Base-by-base conservation (phyloP, 176 grass and related monocot genomes). In the Hyparrhenia diplandra region DNA sequence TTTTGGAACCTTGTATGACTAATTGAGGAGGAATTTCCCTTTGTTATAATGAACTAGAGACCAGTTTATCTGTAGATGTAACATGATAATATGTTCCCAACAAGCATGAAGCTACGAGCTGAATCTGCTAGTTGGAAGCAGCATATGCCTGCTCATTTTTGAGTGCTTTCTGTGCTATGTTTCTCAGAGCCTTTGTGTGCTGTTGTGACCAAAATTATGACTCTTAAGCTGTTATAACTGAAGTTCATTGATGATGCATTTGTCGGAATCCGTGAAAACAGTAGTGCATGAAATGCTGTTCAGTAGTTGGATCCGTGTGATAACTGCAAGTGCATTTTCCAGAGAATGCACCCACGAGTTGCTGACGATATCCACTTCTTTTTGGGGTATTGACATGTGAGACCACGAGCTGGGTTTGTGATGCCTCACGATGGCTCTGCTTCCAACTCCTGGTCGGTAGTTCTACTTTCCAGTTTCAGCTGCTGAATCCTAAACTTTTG, bases 291-390 rank as follows among this genome's bases (percentile, higher is more conserved):
- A 27, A 70, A 25, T 3, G n/a, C 12, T 43, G 37, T 43, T 41
- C 42, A 45, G 43, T 49, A 10, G 16, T 49, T 18, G 11, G 47
- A 34, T 55, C 71, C 18, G 28, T 10, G 45, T 73, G 71, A 34
- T 21, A 23, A 59, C 21, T 1, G 10, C 18, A 74, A 13, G 46
- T 69, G 24, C 65, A 59, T 70, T 80, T 80, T 80, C 46, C 35
- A 67, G 60, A 67, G 84, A 86, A 86, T 63, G 68, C 25, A 80
- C 25, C 5, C 68, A 73, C 5, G 68, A 74, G 20, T 47, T 80
- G 77, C 77, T 45, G 60, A 55, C 55, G 69, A 35, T 57, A 37
- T 18, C 13, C 75, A 54, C 35, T 51, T 60, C 37, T 78, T 63
- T 71, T 71, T 30, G 25, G 62, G n/a, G 20, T 23, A 10, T 73